phyloP scores from a whole-genome alignment of 1,284 basidiomycete species.

The Volvariella volvacea region DNA sequence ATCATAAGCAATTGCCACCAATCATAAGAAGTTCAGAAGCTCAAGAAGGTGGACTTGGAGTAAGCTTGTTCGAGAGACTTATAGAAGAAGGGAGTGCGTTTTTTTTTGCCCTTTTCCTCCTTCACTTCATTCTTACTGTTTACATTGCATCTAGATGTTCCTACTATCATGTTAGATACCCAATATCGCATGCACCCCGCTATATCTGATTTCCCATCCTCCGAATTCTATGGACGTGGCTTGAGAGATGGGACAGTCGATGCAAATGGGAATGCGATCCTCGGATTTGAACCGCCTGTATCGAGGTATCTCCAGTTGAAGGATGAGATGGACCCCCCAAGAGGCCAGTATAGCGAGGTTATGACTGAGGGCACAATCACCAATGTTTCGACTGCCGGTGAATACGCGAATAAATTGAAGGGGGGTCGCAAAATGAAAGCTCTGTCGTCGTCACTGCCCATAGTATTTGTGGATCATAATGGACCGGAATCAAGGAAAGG shows the following conservation, averaged over 20 bases:
- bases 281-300: conserved; percentile 50
- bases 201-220: conserved; percentile 81
- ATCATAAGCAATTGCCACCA: conserved; percentile 95
- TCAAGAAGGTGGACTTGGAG: conserved; percentile 62
- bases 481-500: conserved; percentile 60
- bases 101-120: conserved; percentile 6
- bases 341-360: too few relatives aligned
- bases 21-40: conserved; percentile 76
- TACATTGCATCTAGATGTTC: conserved; percentile 43
- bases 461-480: conserved; percentile 68
- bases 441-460: conserved; percentile 17
- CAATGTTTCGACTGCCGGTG: too few relatives aligned
- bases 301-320: conserved; percentile 40
- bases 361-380: conserved; percentile 16
- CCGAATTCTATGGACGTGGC: conserved; percentile 72
- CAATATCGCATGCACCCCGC: conserved; percentile 95
- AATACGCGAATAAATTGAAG: too few relatives aligned
- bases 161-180: conserved; percentile 83
- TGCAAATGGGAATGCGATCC: conserved; percentile 42
- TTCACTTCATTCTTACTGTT: not conserved
- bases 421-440: conserved; percentile 1
- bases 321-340: too few relatives aligned
- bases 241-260: conserved; percentile 72
- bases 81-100: conserved; percentile 72
- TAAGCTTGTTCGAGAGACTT: conserved; percentile 85